Percentiles rank a stretch among this genome's conserved stretches.
phyloP scores from a whole-genome alignment of 768 basidiomycete species.

The Gymnopilus junonius region DNA sequence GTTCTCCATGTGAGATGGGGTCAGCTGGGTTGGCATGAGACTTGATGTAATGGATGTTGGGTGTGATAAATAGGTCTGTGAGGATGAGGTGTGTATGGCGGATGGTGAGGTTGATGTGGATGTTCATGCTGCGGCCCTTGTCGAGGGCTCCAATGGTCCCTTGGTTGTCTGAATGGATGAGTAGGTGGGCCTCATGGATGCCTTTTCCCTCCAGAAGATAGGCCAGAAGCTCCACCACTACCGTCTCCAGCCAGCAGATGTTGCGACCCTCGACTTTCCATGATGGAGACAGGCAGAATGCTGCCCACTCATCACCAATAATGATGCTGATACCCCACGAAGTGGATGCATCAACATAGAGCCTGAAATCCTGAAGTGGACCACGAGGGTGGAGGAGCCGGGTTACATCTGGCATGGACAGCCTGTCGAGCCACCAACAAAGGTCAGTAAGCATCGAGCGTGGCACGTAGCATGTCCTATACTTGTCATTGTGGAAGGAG shows the following conservation, averaged over 20 bases:
- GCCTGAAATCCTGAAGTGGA: constrained; percentile 8
- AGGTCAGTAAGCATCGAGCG: constrained; percentile 24
- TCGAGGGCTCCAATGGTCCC: constrained; percentile 36
- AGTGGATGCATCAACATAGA: constrained; percentile 20
- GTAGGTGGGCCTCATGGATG: constrained; percentile 18
- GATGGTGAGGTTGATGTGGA: constrained; percentile 33
- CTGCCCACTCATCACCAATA: constrained; percentile 6
- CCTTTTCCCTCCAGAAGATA: constrained; percentile 21
- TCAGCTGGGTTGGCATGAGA: constrained; percentile 31
- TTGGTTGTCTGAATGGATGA: constrained; percentile 37
- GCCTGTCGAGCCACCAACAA: constrained; percentile 29
- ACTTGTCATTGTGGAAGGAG: constrained; percentile 18
- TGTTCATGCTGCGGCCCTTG: constrained; percentile 35
- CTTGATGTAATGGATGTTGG: constrained; percentile 24
- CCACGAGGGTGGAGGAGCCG: constrained; percentile 15
- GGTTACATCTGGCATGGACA: neutral
- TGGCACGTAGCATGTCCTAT: constrained; percentile 15
- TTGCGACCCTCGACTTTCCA: constrained; percentile 24
- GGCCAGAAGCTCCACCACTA: constrained; percentile 25
- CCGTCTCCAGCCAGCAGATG: constrained; percentile 31
- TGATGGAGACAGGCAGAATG: neutral
- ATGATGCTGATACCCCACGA: constrained; percentile 16
- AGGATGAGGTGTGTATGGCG: constrained; percentile 17
- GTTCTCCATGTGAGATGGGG: constrained; percentile 30
- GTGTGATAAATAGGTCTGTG: constrained; percentile 7